Percentiles rank a stretch among this genome's conserved stretches.
These are phyloP conservation scores for Solanum lycopersicoides DNA, from an alignment of 257 asterid genomes.

Conservation along the genomic window DNA sequence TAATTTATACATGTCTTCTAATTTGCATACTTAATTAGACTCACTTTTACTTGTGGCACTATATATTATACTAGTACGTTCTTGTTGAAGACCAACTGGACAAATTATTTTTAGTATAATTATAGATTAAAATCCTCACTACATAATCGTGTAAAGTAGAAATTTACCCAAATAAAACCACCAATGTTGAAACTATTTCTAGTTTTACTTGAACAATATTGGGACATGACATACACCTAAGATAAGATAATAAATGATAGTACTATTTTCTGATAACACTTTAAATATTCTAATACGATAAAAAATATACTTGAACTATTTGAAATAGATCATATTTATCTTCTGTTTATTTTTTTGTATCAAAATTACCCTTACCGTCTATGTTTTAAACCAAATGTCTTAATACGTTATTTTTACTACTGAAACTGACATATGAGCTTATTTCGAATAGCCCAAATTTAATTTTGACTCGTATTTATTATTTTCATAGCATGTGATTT, in stretches of 20 bases:
- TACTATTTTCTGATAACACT: neutral
- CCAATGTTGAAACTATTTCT: neutral
- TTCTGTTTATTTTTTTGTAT: too few species aligned
- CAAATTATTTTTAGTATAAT: neutral
- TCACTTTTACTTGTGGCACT: neutral
- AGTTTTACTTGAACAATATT: neutral
- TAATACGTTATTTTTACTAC: neutral
- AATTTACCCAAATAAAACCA: neutral
- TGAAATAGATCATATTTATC: neutral
- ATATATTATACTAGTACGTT: neutral
- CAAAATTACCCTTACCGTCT: too few species aligned
- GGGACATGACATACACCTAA: neutral
- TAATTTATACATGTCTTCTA: neutral
- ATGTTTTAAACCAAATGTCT: too few species aligned
- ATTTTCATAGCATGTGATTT: neutral
- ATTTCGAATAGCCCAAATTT: neutral
- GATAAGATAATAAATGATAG: neutral
- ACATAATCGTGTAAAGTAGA: neutral
- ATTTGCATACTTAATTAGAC: neutral
- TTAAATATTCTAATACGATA: too few species aligned
- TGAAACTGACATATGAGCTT: neutral
- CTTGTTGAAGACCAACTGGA: neutral
- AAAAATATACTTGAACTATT: too few species aligned
- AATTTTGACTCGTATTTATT: neutral
- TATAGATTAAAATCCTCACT: neutral